Base-by-base conservation (phyloP, 495 filamentous ascomycete species). In the Penicillium flavigenum region DNA sequence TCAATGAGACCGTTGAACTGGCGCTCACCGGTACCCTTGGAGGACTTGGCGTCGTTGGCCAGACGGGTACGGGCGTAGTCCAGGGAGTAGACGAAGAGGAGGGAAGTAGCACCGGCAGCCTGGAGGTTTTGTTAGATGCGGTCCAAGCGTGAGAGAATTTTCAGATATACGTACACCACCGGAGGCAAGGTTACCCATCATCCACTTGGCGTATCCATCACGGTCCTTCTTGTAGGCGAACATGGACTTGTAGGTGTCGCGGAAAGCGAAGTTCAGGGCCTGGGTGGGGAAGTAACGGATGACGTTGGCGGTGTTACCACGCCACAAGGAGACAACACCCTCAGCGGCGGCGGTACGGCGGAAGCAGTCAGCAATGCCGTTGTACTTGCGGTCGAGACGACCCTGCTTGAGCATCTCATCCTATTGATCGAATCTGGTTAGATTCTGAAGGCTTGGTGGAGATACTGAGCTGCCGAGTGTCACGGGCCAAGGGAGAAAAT, bases 261-360 rank as follows among this genome's bases (percentile, higher is more conserved):
- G 95, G 94, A 98, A 98, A 72, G 94, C 94, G 76, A 98, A 98
- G 91, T 98, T 98, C 73, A 98, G 82, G 63, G 94, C 94, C 86
- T 98, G 94, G 72, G 94, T 98, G 63, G 94, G 94, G 90, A 98
- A 98, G 86, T 98, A 98, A 87, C 94, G 95, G 83, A 98, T 96
- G 79, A 98, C 94, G 87, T 98, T 98, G 89, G 94, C 94, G 72
- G 94, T 98, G 88, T 98, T 98, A 80, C 94, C 94, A 86, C 94
- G 84, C 94, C 94, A 98, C 65, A 98, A 83, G 53, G 94, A 89
- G 70, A 91, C 84, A 60, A 85, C 71, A 77, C 81, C 82, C 83
- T 98, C 94, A 57, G 87, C 79, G 66, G 83, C 83, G 63, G 82
- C 84, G 64, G 95, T 98, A 76, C 94, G 89, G 56, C 76, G 73